These are phyloP conservation scores for Madurella fahalii DNA, from an alignment of 2,329 filamentous ascomycete genomes.

Conservation along the genomic window DNA sequence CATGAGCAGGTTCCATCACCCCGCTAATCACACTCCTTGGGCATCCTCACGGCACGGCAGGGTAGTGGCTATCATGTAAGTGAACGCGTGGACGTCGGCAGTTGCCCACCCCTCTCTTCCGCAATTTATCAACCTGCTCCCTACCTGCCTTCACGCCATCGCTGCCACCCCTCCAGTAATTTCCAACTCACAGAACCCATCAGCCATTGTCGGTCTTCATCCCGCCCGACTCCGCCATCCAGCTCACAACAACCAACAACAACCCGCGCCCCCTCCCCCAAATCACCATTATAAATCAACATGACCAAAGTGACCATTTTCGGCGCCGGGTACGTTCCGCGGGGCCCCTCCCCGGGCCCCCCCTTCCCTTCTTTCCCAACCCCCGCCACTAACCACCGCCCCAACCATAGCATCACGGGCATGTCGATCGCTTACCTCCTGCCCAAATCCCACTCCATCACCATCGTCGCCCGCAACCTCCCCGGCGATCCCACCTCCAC, in stretches of 20 bases:
- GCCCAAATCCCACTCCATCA: slow-evolving; percentile 27
- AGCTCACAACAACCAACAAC: not conserved
- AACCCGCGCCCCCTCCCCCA: no score
- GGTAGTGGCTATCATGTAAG: no score
- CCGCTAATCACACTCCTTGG: no score
- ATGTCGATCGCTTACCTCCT: slow-evolving; percentile 30
- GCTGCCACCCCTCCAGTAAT: no score
- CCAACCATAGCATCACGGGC: slow-evolving; percentile 10
- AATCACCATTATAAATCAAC: not conserved
- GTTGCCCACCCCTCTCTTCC: no score
- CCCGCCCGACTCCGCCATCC: not conserved
- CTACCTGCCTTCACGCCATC: no score
- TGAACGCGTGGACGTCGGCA: no score
- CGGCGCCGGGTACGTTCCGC: slow-evolving; percentile 11
- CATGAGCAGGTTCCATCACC: no score
- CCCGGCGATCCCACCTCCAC: slow-evolving; percentile 27
- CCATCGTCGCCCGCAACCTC: slow-evolving; percentile 32
- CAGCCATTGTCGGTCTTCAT: no score
- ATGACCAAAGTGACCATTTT: slow-evolving; percentile 19
- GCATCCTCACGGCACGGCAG: no score
- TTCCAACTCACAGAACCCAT: no score
- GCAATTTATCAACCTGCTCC: no score
- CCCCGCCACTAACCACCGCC: not conserved
- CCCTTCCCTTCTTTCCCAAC: not conserved
- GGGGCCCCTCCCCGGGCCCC: not conserved